A percentile compares a stretch with the other conserved stretches of the same genome.
Conservation (phyloP, 2,329 filamentous ascomycete genomes). For the Geosmithia morbida region DNA sequence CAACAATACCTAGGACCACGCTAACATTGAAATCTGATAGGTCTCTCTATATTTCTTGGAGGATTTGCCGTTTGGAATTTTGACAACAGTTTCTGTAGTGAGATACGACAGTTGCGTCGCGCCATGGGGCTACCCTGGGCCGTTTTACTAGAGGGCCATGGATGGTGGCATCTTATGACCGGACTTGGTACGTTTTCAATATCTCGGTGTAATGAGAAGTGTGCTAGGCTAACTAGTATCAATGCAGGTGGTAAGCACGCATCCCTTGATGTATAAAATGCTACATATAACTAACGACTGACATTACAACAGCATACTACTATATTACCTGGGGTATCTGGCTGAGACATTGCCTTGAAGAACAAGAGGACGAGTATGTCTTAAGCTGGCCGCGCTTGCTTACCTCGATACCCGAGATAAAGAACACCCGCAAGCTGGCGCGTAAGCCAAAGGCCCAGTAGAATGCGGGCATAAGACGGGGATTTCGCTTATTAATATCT, state of each 20-base stretch:
- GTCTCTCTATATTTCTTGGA: constrained; percentile 51
- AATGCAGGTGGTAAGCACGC: constrained; percentile 5
- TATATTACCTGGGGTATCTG: constrained; percentile 77
- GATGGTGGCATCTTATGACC: constrained; percentile 64
- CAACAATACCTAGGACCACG: not conserved
- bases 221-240: too few species aligned
- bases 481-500: too few species aligned
- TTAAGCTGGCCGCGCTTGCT: constrained; percentile 54
- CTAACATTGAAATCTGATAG: constrained; percentile 4
- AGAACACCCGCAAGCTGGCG: constrained; percentile 9
- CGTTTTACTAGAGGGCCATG: constrained; percentile 46
- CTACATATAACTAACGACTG: not conserved
- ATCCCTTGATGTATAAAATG: not conserved
- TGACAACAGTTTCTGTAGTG: constrained; percentile 62
- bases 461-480: not conserved
- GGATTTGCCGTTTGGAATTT: constrained; percentile 69
- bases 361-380: constrained; percentile 55
- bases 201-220: not conserved
- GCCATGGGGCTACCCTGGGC: constrained; percentile 55
- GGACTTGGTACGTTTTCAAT: constrained; percentile 39
- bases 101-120: constrained; percentile 50
- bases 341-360: constrained; percentile 63
- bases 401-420: constrained; percentile 34
- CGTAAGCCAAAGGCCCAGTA: constrained; percentile 5
- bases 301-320: constrained; percentile 49